Evolutionary conservation across 495 filamentous ascomycete genomes (phyloP).

Genomic region (Penicillium mononematosum): DNA sequence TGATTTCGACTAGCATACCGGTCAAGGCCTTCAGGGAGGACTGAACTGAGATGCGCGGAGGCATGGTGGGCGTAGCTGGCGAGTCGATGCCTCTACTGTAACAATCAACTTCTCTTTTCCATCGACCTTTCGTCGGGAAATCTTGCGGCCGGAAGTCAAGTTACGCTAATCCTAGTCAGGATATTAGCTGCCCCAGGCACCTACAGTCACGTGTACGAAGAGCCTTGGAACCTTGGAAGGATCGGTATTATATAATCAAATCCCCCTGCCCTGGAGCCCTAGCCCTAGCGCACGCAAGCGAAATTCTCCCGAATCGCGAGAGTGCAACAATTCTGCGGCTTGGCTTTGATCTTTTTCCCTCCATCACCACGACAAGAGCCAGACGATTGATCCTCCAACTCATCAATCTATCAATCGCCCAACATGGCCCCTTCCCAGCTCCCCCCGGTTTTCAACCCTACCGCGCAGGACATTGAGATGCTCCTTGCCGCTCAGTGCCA

Average conservation of each 20-base stretch:
- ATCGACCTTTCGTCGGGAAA: constrained; percentile 35
- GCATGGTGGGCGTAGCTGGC: constrained; percentile 52
- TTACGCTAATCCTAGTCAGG: constrained; percentile 31
- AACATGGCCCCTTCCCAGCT: constrained; percentile 94
- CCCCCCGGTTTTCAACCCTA: constrained; percentile 84
- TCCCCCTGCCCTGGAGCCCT: constrained; percentile 23
- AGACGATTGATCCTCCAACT: constrained; percentile 54
- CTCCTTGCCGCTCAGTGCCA: constrained; percentile 94
- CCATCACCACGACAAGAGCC: constrained; percentile 50
- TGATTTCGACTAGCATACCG: constrained; percentile 44
- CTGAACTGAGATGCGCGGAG: constrained; percentile 67
- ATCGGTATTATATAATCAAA: constrained; percentile 7
- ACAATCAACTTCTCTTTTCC: constrained; percentile 25
- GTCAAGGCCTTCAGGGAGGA: constrained; percentile 61
- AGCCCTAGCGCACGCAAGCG: constrained; percentile 47
- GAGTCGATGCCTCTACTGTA: constrained; percentile 2
- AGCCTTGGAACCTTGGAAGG: not conserved
- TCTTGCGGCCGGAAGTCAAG: constrained; percentile 24
- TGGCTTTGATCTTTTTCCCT: constrained; percentile 38
- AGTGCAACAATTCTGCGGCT: constrained; percentile 32
- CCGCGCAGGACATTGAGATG: constrained; percentile 94
- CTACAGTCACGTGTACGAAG: not conserved
- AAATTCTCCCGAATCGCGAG: constrained; percentile 37
- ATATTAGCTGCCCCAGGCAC: constrained; percentile 18
- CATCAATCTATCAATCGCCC: constrained; percentile 57